phyloP scores from a whole-genome alignment of 202 grass and related monocot species.

The Panicum virgatum region DNA sequence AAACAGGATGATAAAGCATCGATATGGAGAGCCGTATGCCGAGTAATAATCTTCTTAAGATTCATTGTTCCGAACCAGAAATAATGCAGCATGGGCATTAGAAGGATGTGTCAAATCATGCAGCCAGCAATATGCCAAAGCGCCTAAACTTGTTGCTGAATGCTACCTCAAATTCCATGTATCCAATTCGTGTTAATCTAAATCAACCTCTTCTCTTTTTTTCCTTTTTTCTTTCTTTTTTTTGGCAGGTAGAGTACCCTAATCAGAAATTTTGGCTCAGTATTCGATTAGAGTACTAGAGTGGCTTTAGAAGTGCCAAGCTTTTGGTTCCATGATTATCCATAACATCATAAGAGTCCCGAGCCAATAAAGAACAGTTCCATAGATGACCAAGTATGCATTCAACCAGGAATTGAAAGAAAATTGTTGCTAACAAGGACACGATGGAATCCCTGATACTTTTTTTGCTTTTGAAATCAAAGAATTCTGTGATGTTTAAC shows the following conservation, averaged over 20 bases:
- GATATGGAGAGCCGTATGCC: constrained; percentile 22
- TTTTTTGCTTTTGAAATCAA: background rate
- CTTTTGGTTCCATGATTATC: constrained; percentile 19
- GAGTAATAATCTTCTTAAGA: constrained; percentile 8
- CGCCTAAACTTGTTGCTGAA: constrained; percentile 26
- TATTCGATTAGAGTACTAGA: background rate
- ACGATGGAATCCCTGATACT: constrained; percentile 2
- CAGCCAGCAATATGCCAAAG: background rate
- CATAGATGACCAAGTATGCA: constrained; percentile 23
- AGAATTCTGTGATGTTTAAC: constrained; percentile 27
- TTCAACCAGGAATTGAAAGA: constrained; percentile 39
- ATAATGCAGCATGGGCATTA: constrained; percentile 19
- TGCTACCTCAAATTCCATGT: constrained; percentile 22
- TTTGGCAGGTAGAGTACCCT: background rate
- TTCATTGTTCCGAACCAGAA: constrained; percentile 16
- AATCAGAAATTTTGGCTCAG: background rate
- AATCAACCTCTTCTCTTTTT: no score
- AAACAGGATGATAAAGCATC: constrained; percentile 25
- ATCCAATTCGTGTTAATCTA: background rate
- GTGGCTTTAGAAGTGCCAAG: background rate
- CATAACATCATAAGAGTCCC: background rate
- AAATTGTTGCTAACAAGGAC: background rate
- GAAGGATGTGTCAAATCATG: constrained; percentile 22
- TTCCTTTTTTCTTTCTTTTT: background rate
- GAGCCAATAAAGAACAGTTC: constrained; percentile 33